A percentile compares a stretch with the other conserved stretches of the same genome.
Evolutionary conservation across 305 asterid genomes (phyloP).

Genomic region (Striga hermonthica): DNA sequence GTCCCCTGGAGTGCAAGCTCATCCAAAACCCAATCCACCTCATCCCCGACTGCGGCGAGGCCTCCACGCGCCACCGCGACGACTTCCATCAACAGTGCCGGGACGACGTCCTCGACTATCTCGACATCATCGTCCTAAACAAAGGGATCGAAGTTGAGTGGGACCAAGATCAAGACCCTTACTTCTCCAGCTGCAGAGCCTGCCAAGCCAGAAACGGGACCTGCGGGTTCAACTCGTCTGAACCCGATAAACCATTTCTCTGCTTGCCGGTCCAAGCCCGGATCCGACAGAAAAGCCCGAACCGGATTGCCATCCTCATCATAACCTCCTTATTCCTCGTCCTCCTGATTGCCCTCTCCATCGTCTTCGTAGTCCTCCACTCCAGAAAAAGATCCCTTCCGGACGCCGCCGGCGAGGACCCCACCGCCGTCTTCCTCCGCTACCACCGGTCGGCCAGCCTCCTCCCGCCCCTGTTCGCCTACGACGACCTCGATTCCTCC

Average conservation of each 20-base stretch:
- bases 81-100: conserved; percentile 65
- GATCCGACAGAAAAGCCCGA: conserved; percentile 43
- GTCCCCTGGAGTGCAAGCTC: conserved; percentile 70
- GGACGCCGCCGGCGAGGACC: conserved; percentile 68
- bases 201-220: conserved; percentile 52
- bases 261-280: conserved; percentile 43
- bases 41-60: conserved; percentile 52
- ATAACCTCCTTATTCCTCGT: conserved; percentile 47
- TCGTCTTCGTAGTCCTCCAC: conserved; percentile 44
- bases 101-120: conserved; percentile 67
- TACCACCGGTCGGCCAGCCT: conserved; percentile 72
- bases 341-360: conserved; percentile 42
- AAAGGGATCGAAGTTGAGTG: conserved; percentile 74
- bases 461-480: conserved; percentile 83
- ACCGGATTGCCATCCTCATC: conserved; percentile 43
- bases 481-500: conserved; percentile 72
- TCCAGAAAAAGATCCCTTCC: conserved; percentile 33
- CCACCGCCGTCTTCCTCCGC: conserved; percentile 67
- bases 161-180: conserved; percentile 69
- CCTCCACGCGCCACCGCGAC: conserved; percentile 45
- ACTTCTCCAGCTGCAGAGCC: conserved; percentile 56
- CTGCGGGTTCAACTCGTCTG: conserved; percentile 75
- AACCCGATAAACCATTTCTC: conserved; percentile 49
- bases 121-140: conserved; percentile 48
- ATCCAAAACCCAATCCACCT: conserved; percentile 57